phyloP scores from a whole-genome alignment of 495 filamentous ascomycete genomes.

The Aspergillus hancockii region DNA sequence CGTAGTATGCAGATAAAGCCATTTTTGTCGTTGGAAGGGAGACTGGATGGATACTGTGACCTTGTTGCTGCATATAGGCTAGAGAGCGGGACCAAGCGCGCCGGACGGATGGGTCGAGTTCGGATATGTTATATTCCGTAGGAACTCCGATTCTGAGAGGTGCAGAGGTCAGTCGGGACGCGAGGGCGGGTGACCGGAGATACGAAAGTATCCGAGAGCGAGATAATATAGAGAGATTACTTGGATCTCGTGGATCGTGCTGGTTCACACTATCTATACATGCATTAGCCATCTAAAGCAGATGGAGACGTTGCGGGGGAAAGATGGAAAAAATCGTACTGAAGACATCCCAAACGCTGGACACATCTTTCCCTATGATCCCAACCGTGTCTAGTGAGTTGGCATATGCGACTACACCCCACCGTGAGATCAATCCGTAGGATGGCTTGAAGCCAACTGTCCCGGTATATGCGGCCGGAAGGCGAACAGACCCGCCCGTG shows the following conservation, averaged over 20 bases:
- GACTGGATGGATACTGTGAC: conserved; percentile 70
- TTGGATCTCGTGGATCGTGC: conserved; percentile 77
- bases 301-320: neutral
- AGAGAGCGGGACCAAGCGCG: conserved; percentile 67
- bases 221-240: conserved; percentile 57
- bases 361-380: conserved; percentile 59
- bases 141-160: conserved; percentile 71
- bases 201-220: conserved; percentile 45
- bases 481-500: conserved; percentile 88
- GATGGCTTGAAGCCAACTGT: conserved; percentile 91
- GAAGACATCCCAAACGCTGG: conserved; percentile 55
- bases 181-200: conserved; percentile 23
- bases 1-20: conserved; percentile 90
- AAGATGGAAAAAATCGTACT: conserved; percentile 31
- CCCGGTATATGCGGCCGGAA: conserved; percentile 90
- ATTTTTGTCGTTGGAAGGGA: conserved; percentile 83
- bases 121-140: conserved; percentile 82
- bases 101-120: conserved; percentile 70
- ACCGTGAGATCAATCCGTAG: conserved; percentile 79
- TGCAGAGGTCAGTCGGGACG: conserved; percentile 31
- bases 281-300: conserved; percentile 2
- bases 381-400: conserved; percentile 96
- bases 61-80: conserved; percentile 53
- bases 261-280: conserved; percentile 49
- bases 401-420: conserved; percentile 92